Conservation (phyloP, 768 basidiomycete genomes). For the Lentinus tigrinus region DNA sequence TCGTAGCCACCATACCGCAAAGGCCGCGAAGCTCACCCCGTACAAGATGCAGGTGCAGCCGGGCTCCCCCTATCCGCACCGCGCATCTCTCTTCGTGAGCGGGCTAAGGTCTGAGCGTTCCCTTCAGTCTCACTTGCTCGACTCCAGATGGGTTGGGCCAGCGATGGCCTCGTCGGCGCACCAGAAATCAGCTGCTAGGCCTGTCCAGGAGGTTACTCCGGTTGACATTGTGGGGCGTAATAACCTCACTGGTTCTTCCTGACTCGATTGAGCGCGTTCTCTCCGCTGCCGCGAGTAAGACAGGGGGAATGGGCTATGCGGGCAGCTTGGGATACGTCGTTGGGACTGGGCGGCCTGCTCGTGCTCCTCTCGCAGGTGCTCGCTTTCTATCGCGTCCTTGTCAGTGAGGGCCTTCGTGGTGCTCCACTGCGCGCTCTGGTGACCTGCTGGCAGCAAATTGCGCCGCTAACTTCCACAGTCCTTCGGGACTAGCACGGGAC, state of each 20-base stretch:
- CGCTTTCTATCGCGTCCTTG: background rate
- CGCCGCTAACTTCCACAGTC: background rate
- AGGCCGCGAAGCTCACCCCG: slow-evolving; percentile 15
- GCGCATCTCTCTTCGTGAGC: slow-evolving; percentile 6
- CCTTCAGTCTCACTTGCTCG: slow-evolving; percentile 3
- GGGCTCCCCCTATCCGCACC: background rate
- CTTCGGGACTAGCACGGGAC: background rate
- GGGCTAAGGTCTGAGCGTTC: slow-evolving; percentile 18
- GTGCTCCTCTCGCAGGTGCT: background rate
- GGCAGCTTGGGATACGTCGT: slow-evolving; percentile 10
- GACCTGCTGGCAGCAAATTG: background rate
- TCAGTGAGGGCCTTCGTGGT: background rate
- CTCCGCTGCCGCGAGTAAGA: background rate
- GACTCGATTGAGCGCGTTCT: too few relatives aligned
- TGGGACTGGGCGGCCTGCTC: slow-evolving; percentile 1
- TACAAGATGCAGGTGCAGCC: slow-evolving; percentile 2
- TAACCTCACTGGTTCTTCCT: too few relatives aligned
- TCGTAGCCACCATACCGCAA: background rate
- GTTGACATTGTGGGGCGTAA: background rate
- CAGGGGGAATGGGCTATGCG: background rate
- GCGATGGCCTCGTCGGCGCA: background rate
- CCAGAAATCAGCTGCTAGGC: slow-evolving; percentile 6
- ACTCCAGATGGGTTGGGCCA: slow-evolving; percentile 4
- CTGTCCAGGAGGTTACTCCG: background rate
- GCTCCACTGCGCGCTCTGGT: background rate